Percentiles rank a stretch among this genome's conserved stretches.
These are phyloP conservation scores for Talaromyces ruber DNA, from an alignment of 495 filamentous ascomycete genomes.

Conservation along the genomic window DNA sequence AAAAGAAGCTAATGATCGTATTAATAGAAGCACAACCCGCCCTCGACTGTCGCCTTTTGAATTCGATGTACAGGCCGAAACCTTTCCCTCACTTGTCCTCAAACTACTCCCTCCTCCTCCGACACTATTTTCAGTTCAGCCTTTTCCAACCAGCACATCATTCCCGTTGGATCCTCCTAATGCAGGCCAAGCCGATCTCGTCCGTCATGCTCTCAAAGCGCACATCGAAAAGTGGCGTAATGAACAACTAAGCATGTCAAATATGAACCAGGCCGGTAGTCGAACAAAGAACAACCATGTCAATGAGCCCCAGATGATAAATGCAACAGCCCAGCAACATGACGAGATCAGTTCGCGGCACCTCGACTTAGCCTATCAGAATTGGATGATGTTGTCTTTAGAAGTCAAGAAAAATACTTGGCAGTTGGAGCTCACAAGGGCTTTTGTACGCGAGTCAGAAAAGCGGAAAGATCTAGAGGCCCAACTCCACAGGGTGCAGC, in stretches of 20 bases:
- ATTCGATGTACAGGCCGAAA: constrained; percentile 72
- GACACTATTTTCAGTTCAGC: constrained; percentile 62
- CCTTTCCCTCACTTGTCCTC: constrained; percentile 73
- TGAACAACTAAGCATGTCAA: constrained; percentile 27
- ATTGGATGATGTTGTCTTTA: constrained; percentile 55
- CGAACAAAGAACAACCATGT: constrained; percentile 15
- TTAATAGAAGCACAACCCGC: constrained; percentile 7
- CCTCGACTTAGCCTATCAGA: constrained; percentile 56
- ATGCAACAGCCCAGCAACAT: constrained; percentile 43
- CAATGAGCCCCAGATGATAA: constrained; percentile 31
- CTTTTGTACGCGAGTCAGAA: constrained; percentile 59
- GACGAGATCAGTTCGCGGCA: constrained; percentile 56
- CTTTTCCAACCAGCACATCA: constrained; percentile 58
- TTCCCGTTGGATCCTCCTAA: constrained; percentile 71
- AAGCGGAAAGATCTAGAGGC: constrained; percentile 54
- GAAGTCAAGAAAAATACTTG: constrained; percentile 56
- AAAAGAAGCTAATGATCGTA: neutral
- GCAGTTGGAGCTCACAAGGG: constrained; percentile 69
- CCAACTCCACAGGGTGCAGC: constrained; percentile 51
- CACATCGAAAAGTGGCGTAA: constrained; percentile 55
- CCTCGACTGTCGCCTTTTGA: constrained; percentile 57
- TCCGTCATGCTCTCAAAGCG: constrained; percentile 55
- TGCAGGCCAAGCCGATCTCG: constrained; percentile 57
- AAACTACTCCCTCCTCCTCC: constrained; percentile 72
- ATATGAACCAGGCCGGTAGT: constrained; percentile 13